Conservation (phyloP, 495 filamentous ascomycete genomes). For the Aspergillus bridgeri region DNA sequence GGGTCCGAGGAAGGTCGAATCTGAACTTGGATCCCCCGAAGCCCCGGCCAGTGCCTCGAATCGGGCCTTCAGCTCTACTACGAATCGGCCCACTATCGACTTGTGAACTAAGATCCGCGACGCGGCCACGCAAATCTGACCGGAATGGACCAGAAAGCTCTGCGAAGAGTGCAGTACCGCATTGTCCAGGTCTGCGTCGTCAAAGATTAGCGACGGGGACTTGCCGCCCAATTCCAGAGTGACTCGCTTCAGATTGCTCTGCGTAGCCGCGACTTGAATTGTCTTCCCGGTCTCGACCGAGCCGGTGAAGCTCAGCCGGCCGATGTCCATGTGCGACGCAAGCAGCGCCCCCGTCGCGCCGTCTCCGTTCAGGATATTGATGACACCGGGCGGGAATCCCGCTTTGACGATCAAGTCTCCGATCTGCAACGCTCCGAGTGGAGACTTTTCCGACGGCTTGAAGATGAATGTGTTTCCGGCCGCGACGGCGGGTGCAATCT, state of each 20-base stretch:
- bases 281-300: constrained; percentile 2
- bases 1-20: not conserved
- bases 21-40: not conserved
- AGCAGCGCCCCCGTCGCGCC: not conserved
- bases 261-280: not conserved
- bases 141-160: constrained; percentile 1
- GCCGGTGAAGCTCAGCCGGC: not conserved
- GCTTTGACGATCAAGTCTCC: constrained; percentile 1
- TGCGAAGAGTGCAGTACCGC: not conserved
- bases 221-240: constrained; percentile 2
- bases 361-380: constrained; percentile 1
- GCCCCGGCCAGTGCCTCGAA: constrained; percentile 2
- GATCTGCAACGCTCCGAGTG: not conserved
- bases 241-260: constrained; percentile 4
- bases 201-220: constrained; percentile 2
- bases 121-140: constrained; percentile 1
- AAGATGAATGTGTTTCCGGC: constrained; percentile 11
- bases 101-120: not conserved
- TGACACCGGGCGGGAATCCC: not conserved
- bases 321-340: not conserved
- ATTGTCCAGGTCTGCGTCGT: constrained; percentile 1
- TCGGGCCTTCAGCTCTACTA: not conserved
- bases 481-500: constrained; percentile 13
- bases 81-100: not conserved
- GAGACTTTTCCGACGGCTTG: constrained; percentile 4